A percentile compares a stretch with the other conserved stretches of the same genome.
Evolutionary conservation across 768 basidiomycete genomes (phyloP).

Genomic region (Mycena floridula): DNA sequence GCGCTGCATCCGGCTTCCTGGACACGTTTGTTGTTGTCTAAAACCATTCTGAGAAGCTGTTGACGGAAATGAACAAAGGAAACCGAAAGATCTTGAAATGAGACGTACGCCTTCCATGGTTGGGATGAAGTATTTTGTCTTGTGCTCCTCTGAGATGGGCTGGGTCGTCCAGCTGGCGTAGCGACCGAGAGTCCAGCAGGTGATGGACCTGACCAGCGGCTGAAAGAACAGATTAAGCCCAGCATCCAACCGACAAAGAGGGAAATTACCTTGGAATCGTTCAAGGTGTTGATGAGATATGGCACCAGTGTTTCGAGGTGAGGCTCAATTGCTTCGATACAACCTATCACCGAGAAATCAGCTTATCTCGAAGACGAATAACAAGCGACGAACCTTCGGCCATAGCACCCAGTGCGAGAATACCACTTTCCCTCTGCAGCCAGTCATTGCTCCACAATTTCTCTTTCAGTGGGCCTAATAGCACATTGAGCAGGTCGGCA

Average conservation of each 20-base stretch:
- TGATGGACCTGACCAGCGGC: conserved; percentile 97
- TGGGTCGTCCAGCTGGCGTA: conserved; percentile 98
- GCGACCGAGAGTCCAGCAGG: conserved; percentile 98
- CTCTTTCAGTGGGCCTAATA: conserved; percentile 85
- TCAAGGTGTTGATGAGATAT: conserved; percentile 85
- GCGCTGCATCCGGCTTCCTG: conserved; percentile 99
- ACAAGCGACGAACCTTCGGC: conserved; percentile 79
- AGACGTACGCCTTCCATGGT: conserved; percentile 90
- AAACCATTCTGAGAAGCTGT: conserved; percentile 92
- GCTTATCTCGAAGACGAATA: too few species aligned
- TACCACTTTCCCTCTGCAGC: conserved; percentile 92
- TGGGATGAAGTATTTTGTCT: conserved; percentile 86
- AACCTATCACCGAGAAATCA: conserved; percentile 67
- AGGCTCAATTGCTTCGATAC: conserved; percentile 92
- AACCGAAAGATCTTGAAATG: not conserved
- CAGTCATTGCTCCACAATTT: conserved; percentile 92
- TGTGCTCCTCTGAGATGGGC: conserved; percentile 79
- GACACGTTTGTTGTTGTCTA: conserved; percentile 97
- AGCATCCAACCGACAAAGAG: conserved; percentile 6
- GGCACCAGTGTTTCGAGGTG: conserved; percentile 92
- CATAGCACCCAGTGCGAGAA: conserved; percentile 95
- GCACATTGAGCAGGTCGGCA: conserved; percentile 80
- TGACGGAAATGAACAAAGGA: not conserved
- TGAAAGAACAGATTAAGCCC: conserved; percentile 24
- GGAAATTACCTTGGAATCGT: conserved; percentile 77